Evolutionary conservation across 1,284 basidiomycete species (phyloP).

Genomic region (Leccinum insigne): DNA sequence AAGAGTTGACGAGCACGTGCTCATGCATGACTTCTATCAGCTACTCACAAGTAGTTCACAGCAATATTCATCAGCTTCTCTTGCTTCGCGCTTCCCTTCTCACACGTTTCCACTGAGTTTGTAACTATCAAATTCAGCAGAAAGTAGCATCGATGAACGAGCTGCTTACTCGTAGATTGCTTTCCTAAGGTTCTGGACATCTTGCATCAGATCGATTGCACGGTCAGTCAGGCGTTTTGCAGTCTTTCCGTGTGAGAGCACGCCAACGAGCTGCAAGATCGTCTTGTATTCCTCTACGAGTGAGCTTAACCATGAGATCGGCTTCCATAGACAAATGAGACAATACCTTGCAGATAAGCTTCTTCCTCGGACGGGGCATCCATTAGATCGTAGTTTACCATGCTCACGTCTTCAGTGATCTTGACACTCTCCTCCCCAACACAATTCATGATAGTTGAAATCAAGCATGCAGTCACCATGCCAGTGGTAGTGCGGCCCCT

Average conservation of each 20-base stretch:
- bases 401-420: conserved; percentile 41
- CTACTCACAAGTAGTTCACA: conserved; percentile 80
- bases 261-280: conserved; percentile 92
- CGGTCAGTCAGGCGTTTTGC: conserved; percentile 94
- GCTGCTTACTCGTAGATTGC: conserved; percentile 83
- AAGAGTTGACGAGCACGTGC: conserved; percentile 3
- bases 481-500: conserved; percentile 88
- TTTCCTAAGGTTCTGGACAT: conserved; percentile 92
- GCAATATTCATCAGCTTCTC: conserved; percentile 72
- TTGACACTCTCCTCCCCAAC: conserved; percentile 42
- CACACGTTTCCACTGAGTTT: conserved; percentile 87
- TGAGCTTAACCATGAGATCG: conserved; percentile 1
- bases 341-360: conserved; percentile 80
- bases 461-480: conserved; percentile 89
- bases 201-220: conserved; percentile 90
- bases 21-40: conserved; percentile 6
- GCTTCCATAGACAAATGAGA: neutral
- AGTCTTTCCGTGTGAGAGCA: conserved; percentile 84
- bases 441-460: conserved; percentile 77
- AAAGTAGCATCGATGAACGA: neutral
- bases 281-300: conserved; percentile 93
- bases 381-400: conserved; percentile 59
- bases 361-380: conserved; percentile 84
- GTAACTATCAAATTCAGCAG: conserved; percentile 55
- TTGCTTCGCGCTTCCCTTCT: conserved; percentile 77